A percentile compares a stretch with the other conserved stretches of the same genome.
phyloP scores from a whole-genome alignment of 2,329 filamentous ascomycete genomes.

The Aureobasidium musti region DNA sequence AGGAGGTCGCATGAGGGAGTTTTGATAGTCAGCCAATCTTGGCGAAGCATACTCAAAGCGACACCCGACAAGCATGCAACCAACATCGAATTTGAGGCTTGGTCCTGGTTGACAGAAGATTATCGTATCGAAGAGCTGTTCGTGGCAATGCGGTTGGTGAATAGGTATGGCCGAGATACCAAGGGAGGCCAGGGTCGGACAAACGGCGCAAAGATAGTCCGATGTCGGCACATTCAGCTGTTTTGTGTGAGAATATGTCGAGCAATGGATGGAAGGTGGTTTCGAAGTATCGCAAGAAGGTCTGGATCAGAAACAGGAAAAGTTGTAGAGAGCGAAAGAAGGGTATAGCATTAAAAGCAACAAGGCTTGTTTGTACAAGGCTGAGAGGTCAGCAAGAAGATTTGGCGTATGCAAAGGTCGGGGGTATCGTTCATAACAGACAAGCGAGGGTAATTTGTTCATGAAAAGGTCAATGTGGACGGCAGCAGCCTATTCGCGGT shows the following conservation, averaged over 20 bases:
- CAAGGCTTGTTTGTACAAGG: conserved; percentile 1
- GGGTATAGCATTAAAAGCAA: neutral
- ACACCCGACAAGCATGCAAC: neutral
- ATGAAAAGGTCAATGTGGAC: neutral
- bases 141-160: neutral
- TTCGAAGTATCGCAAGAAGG: neutral
- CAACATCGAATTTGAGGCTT: neutral
- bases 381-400: neutral
- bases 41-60: neutral
- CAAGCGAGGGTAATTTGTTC: neutral
- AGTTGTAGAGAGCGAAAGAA: neutral
- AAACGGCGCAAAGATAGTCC: neutral
- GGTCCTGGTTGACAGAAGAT: neutral
- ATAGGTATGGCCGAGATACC: neutral
- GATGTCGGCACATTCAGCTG: neutral
- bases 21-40: neutral
- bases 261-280: neutral
- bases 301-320: neutral
- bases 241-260: neutral
- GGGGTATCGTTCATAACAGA: conserved; percentile 21
- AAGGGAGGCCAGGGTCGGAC: neutral
- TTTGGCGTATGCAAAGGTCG: neutral
- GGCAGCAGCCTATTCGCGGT: conserved; percentile 66
- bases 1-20: neutral
- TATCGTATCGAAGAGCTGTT: neutral